Base-by-base conservation (phyloP, 2,329 filamentous ascomycete species). In the Diaporthe batatas region DNA sequence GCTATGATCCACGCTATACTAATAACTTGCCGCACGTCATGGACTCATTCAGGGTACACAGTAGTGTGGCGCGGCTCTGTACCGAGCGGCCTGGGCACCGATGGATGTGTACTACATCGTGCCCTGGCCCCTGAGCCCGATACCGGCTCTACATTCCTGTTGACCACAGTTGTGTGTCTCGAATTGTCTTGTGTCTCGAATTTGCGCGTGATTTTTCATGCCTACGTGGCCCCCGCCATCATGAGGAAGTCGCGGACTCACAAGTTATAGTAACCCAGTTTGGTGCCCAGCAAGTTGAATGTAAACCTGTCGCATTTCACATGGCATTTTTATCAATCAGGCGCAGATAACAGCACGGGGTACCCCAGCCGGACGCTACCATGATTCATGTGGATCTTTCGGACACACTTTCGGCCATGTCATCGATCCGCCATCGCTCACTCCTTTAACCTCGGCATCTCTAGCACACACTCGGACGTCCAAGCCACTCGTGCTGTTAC, bases 401-500 rank as follows among this genome's bases (percentile, higher is more conserved):
- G 59, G 59, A 34, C 25, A 49, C 59, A 23, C 11, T 51, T 65
- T 65, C 42, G 59, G 59, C 59, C 59, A 29, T 65, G 59, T 64
- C 59, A 64, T 64, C 59, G 59, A 64, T 64, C 42, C 59, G 59
- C 59, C 59, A 64, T 64, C 59, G 59, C 59, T 64, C 42, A 64
- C 59, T 65, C 44, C 59, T 23, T 65, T 49, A 65, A 65, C 59
- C 59, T 65, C 59, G 59, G 59, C 59, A 65, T 65, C 59, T 65
- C 49, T 65, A 6, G 42, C 21, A 49, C 21, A 36, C 23, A 42
- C 59, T 65, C 49, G 29, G 59, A 65, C 44, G 42, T 12, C 59
- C 36, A 49, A 65, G 59, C 59, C 59, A 51, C 42, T 65, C 36
- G 59, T 51, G 42, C 36, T 34, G 59, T 51, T 29, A 23, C 23